Conservation (phyloP, 495 filamentous ascomycete genomes). For the Tuber aestivum region DNA sequence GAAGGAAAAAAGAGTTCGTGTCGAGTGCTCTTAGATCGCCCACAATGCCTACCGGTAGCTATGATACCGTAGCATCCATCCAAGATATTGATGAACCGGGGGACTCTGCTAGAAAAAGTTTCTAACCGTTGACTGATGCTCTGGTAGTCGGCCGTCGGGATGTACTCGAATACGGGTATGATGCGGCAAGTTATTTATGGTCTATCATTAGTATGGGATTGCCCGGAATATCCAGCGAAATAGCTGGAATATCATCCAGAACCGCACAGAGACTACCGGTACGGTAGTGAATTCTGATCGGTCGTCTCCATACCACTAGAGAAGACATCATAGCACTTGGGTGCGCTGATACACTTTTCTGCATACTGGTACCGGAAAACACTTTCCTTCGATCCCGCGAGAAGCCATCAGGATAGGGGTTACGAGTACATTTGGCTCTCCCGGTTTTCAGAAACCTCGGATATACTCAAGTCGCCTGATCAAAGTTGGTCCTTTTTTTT, state of each 20-base stretch:
- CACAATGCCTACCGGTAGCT: background rate
- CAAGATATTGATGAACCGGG: background rate
- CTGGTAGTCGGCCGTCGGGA: background rate
- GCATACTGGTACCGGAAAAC: background rate
- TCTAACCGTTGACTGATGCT: background rate
- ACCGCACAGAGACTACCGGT: background rate
- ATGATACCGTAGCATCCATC: background rate
- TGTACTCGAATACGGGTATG: rapidly evolving
- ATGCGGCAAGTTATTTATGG: background rate
- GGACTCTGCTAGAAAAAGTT: background rate
- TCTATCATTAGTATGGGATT: background rate
- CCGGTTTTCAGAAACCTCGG: background rate
- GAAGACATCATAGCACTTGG: background rate
- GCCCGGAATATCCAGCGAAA: background rate
- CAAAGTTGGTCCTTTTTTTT: background rate
- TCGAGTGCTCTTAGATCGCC: background rate
- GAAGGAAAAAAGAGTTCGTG: background rate
- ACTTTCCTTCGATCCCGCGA: background rate
- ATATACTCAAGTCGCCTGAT: background rate
- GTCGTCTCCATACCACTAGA: background rate
- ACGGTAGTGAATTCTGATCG: background rate
- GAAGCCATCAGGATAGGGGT: background rate
- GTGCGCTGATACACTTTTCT: background rate
- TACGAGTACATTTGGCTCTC: background rate
- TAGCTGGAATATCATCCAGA: background rate